phyloP scores from a whole-genome alignment of 2,329 filamentous ascomycete species.

The Ascochyta lentis region DNA sequence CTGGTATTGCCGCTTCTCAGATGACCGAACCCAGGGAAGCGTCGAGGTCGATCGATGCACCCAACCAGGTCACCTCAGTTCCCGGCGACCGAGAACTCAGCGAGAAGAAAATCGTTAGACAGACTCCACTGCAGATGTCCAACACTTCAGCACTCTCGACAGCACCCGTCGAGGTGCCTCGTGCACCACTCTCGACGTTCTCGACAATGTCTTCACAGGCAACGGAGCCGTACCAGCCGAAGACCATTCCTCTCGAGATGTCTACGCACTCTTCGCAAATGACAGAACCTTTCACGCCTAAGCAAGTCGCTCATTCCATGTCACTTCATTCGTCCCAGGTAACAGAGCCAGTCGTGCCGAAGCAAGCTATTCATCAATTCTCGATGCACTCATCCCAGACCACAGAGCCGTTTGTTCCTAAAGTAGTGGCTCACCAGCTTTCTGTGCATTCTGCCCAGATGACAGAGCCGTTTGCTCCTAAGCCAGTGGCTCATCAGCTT shows the following conservation, averaged over 20 bases:
- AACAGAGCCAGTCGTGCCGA: slow-evolving; percentile 24
- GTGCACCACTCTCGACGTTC: slow-evolving; percentile 24
- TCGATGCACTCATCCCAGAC: slow-evolving; percentile 22
- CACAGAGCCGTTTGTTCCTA: slow-evolving; percentile 12
- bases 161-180: slow-evolving; percentile 30
- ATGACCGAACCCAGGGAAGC: slow-evolving; percentile 29
- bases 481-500: slow-evolving; percentile 10
- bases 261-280: slow-evolving; percentile 21
- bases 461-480: slow-evolving; percentile 25
- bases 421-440: slow-evolving; percentile 9
- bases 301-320: slow-evolving; percentile 1
- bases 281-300: slow-evolving; percentile 29
- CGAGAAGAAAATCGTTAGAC: neutral
- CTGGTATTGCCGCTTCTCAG: slow-evolving; percentile 36
- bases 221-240: slow-evolving; percentile 33
- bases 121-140: slow-evolving; percentile 34
- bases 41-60: neutral
- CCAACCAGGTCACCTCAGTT: neutral
- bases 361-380: slow-evolving; percentile 12
- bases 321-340: slow-evolving; percentile 25
- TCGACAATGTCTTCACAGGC: slow-evolving; percentile 33
- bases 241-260: slow-evolving; percentile 5
- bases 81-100: neutral
- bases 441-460: slow-evolving; percentile 25
- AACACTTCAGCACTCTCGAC: slow-evolving; percentile 35